Percentiles rank a stretch among this genome's conserved stretches.
Evolutionary conservation across 768 basidiomycete genomes (phyloP).

Genomic region (Hirschioporus abietinus): DNA sequence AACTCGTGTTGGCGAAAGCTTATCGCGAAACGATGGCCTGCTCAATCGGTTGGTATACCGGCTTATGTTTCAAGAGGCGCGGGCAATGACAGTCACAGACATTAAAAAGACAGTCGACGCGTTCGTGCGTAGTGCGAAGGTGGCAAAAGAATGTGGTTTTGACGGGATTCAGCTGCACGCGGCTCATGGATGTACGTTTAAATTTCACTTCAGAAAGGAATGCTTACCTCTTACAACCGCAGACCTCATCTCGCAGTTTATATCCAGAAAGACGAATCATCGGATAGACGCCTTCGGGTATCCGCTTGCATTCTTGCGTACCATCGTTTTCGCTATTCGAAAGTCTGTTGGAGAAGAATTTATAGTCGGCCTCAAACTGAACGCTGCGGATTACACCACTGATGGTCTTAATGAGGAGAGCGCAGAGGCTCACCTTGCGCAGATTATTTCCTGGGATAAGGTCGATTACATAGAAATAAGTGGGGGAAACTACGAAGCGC

Average conservation of each 20-base stretch:
- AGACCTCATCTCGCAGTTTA: constrained; percentile 79
- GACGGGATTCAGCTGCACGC: constrained; percentile 85
- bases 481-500: constrained; percentile 81
- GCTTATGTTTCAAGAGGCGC: constrained; percentile 60
- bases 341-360: constrained; percentile 50
- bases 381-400: constrained; percentile 66
- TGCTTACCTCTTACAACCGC: constrained; percentile 4
- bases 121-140: constrained; percentile 63
- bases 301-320: constrained; percentile 51
- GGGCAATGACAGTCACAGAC: constrained; percentile 50
- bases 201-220: constrained; percentile 4
- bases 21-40: constrained; percentile 15
- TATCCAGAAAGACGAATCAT: constrained; percentile 60
- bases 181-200: constrained; percentile 69
- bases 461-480: constrained; percentile 87
- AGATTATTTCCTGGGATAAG: constrained; percentile 56
- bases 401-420: constrained; percentile 27
- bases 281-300: constrained; percentile 58
- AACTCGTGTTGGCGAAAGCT: constrained; percentile 17
- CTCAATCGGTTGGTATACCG: constrained; percentile 36
- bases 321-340: constrained; percentile 54
- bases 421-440: constrained; percentile 54
- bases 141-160: constrained; percentile 67
- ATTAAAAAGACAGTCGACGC: constrained; percentile 53
- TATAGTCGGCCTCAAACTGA: constrained; percentile 74